Evolutionary conservation across 305 asterid genomes (phyloP).

Genomic region (Rubia peregrina): DNA sequence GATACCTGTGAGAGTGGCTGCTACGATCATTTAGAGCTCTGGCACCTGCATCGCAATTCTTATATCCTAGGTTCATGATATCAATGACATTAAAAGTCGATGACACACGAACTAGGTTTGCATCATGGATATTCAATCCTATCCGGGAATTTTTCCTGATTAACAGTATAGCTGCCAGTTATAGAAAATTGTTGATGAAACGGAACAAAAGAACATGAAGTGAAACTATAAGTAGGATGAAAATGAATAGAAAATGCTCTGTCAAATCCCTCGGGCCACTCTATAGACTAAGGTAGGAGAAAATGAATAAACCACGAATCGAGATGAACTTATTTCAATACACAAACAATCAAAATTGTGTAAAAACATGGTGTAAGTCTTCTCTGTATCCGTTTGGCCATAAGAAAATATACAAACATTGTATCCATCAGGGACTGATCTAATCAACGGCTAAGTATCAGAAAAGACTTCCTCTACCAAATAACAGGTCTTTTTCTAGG

Average conservation of each 20-base stretch:
- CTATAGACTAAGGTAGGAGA: constrained; percentile 37
- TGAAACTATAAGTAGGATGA: constrained; percentile 6
- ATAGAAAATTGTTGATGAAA: constrained; percentile 30
- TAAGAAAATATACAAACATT: constrained; percentile 94
- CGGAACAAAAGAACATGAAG: not conserved
- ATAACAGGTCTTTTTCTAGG: no score
- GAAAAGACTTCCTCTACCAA: constrained; percentile 76
- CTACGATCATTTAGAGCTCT: constrained; percentile 46
- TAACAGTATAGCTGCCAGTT: constrained; percentile 59
- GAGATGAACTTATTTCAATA: not conserved
- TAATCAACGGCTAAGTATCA: constrained; percentile 73
- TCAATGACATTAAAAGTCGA: constrained; percentile 34
- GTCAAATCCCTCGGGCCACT: constrained; percentile 83
- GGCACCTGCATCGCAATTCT: constrained; percentile 39
- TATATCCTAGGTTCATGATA: constrained; percentile 38
- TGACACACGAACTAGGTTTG: constrained; percentile 32
- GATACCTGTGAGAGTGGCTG: constrained; percentile 72
- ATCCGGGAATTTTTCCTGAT: constrained; percentile 84
- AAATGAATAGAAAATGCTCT: constrained; percentile 22
- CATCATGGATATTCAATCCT: constrained; percentile 85
- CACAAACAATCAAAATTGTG: constrained; percentile 11
- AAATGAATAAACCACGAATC: constrained; percentile 11
- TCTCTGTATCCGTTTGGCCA: constrained; percentile 98
- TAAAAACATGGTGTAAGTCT: constrained; percentile 86
- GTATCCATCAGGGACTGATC: constrained; percentile 96